Base-by-base conservation (phyloP, 495 filamentous ascomycete genomes). In the Penicillium ochrochloron region DNA sequence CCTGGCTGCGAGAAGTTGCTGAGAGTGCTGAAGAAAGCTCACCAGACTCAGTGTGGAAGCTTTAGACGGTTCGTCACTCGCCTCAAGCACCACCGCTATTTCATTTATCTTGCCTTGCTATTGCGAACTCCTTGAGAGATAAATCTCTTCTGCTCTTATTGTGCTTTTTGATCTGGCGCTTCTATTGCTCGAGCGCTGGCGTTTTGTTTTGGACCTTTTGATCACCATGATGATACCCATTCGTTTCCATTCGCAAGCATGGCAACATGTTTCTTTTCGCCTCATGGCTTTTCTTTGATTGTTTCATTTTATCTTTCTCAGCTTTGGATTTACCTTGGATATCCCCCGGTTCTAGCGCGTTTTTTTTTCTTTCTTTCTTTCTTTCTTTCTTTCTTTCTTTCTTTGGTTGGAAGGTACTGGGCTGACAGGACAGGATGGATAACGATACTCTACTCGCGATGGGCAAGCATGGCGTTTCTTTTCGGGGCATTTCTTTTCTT, bases 1-100 rank as follows among this genome's bases (percentile, higher is more conserved):
- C 74, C 23, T 91, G 88, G 88, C 75, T 91, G 9, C 69, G 69
- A 12, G 76, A 76, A 33, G 63, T 78, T 29, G 61, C 71, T 25
- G 69, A 80, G 23, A 42, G 54, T 21, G 33, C 54, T 3, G 70
- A 76, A 23, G 77, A 78, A 7, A 68, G 59, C 60, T 66, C 73
- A 1, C 48, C 74, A 23, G 74, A 78, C 8, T 63, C 71, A 19
- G 54, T 63, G 3, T 82, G 80, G 80, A 78, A 70, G 51, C 66
- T 81, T 17, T 82, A 66, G 74, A 51, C 39, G 14, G 7, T 39
- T 12, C 31, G 17, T 46, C 35, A 51, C 57, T 46, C 57, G 29
- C 17, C 11, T 21, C 6, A 15, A 17, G 50, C 31, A 37, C 11
- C 55, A 25, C 19, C 25, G 12, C 41, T 15, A 21, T n/a, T 9